A percentile compares a stretch with the other conserved stretches of the same genome.
Conservation (phyloP, 2,329 filamentous ascomycete genomes). For the Penicillium freii region DNA sequence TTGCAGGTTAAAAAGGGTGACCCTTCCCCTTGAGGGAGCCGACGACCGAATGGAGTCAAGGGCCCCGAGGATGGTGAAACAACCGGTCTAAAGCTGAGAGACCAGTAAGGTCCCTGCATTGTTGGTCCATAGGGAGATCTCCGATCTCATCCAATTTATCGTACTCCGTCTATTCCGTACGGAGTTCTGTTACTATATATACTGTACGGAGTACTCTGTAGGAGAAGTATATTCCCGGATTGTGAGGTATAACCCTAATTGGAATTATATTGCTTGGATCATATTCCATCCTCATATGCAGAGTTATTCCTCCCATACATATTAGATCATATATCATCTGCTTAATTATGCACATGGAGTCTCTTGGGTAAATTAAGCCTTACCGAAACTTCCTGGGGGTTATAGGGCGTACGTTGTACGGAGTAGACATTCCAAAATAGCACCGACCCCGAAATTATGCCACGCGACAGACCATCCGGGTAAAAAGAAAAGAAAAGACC, state of each 20-base stretch:
- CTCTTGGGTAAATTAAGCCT: neutral
- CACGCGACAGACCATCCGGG: neutral
- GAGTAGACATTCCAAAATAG: slow-evolving; percentile 6
- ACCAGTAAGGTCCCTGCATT: slow-evolving; percentile 18
- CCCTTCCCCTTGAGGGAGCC: slow-evolving; percentile 10
- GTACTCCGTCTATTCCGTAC: neutral
- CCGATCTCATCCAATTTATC: slow-evolving; percentile 1
- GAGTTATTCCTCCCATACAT: neutral
- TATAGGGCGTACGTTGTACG: neutral
- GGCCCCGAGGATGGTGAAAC: slow-evolving; percentile 35
- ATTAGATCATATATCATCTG: neutral
- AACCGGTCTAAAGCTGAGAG: slow-evolving; percentile 14
- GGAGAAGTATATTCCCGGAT: neutral
- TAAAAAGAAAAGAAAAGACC: neutral
- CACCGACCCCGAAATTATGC: slow-evolving; percentile 8
- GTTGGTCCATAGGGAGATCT: slow-evolving; percentile 11
- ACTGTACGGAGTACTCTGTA: neutral
- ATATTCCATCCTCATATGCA: neutral
- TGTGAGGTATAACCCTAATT: neutral
- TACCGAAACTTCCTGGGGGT: neutral
- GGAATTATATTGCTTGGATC: neutral
- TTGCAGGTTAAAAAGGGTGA: slow-evolving; percentile 24
- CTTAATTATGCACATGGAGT: neutral
- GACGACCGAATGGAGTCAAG: slow-evolving; percentile 27
- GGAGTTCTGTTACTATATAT: neutral